A percentile compares a stretch with the other conserved stretches of the same genome.
Evolutionary conservation across 2,329 filamentous ascomycete species (phyloP).

Genomic region (Drechmeria coniospora): DNA sequence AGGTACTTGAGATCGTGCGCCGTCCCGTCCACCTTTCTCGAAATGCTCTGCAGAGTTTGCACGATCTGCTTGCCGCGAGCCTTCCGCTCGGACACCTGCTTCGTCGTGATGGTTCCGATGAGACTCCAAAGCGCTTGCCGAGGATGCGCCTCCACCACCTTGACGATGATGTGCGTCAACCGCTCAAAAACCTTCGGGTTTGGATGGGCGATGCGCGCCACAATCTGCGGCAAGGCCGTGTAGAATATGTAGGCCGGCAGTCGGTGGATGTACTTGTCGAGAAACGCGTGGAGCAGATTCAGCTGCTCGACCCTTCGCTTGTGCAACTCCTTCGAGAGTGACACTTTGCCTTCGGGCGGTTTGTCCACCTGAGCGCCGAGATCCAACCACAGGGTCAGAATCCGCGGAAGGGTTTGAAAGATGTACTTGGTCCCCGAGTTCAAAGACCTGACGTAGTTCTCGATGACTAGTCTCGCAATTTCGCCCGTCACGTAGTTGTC

Average conservation of each 20-base stretch:
- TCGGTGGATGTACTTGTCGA: conserved; percentile 63
- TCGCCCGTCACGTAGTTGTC: conserved; percentile 69
- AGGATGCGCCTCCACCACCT: conserved; percentile 75
- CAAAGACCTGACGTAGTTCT: conserved; percentile 81
- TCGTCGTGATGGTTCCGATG: conserved; percentile 72
- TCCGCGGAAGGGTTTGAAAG: conserved; percentile 82
- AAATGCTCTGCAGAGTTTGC: conserved; percentile 28
- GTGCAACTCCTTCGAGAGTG: conserved; percentile 34
- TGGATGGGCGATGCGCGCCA: conserved; percentile 86
- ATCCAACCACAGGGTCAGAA: conserved; percentile 89
- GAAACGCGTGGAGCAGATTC: conserved; percentile 52
- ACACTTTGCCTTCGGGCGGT: conserved; percentile 38
- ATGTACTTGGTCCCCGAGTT: conserved; percentile 88
- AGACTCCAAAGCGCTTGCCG: conserved; percentile 87
- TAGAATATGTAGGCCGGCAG: conserved; percentile 69
- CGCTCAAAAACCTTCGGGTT: conserved; percentile 63
- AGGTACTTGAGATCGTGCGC: conserved; percentile 51
- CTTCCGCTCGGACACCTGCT: conserved; percentile 50
- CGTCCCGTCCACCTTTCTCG: conserved; percentile 35
- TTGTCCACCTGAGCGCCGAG: conserved; percentile 63
- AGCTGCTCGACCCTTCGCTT: conserved; percentile 49
- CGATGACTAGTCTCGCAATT: conserved; percentile 73
- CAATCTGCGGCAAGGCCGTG: conserved; percentile 74
- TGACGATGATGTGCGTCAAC: conserved; percentile 65
- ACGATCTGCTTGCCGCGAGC: conserved; percentile 37